Percentiles rank a stretch among this genome's conserved stretches.
Conservation (phyloP, 352 stramenopile species). For the Peronospora farinosa region DNA sequence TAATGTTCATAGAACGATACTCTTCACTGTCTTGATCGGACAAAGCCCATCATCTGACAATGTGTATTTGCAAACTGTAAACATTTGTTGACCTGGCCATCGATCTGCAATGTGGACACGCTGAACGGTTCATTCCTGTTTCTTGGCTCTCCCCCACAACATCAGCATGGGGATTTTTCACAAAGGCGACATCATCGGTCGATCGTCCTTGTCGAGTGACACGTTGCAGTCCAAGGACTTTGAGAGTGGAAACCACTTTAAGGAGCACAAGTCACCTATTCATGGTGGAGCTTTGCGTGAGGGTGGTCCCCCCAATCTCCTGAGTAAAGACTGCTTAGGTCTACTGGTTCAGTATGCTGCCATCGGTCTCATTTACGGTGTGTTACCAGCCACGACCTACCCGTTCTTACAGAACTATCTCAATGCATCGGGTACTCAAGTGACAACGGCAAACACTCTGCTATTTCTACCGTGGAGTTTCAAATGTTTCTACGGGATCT, state of each 20-base stretch:
- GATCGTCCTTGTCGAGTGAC: slow-evolving; percentile 37
- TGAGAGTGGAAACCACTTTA: slow-evolving; percentile 15
- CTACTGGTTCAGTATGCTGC: slow-evolving; percentile 45
- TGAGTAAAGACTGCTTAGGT: slow-evolving; percentile 34
- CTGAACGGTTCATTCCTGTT: no score
- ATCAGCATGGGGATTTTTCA: not conserved
- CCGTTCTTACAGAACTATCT: slow-evolving; percentile 34
- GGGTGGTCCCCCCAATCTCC: slow-evolving; percentile 32
- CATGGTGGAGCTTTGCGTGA: slow-evolving; percentile 39
- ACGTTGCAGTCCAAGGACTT: slow-evolving; percentile 17
- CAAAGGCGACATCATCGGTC: not conserved
- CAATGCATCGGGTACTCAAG: slow-evolving; percentile 21
- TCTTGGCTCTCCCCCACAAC: not conserved
- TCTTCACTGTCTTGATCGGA: no score
- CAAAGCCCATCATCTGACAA: no score
- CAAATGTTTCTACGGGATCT: slow-evolving; percentile 27
- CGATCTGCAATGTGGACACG: no score
- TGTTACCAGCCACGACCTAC: slow-evolving; percentile 33
- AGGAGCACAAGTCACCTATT: slow-evolving; percentile 22
- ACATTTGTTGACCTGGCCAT: no score
- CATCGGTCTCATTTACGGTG: slow-evolving; percentile 46
- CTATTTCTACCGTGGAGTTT: slow-evolving; percentile 31
- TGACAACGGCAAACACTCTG: slow-evolving; percentile 20
- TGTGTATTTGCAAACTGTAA: no score
- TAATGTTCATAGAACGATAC: no score